A percentile compares a stretch with the other conserved stretches of the same genome.
phyloP scores from a whole-genome alignment of 2,329 filamentous ascomycete species.

The Penicillium sp. region DNA sequence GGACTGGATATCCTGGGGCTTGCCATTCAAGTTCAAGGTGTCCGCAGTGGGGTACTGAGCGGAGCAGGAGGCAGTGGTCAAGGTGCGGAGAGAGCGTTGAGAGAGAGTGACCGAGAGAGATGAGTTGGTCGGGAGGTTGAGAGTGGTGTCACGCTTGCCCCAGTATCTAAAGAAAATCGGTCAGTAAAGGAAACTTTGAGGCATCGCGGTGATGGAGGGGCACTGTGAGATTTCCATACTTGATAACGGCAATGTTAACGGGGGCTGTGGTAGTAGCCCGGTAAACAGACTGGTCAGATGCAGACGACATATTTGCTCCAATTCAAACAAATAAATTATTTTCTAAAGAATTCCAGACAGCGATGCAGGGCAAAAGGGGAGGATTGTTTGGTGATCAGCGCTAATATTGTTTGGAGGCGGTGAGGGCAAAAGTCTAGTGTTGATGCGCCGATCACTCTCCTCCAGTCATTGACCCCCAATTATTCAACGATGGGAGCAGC shows the following conservation, averaged over 20 bases:
- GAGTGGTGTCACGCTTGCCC: slow-evolving; percentile 91
- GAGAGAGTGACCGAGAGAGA: slow-evolving; percentile 96
- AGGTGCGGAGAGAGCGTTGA: slow-evolving; percentile 88
- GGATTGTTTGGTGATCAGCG: slow-evolving; percentile 17
- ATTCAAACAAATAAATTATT: slow-evolving; percentile 1
- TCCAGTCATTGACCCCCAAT: slow-evolving; percentile 15
- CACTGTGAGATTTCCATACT: slow-evolving; percentile 56
- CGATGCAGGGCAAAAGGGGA: slow-evolving; percentile 13
- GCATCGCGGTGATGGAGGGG: slow-evolving; percentile 15
- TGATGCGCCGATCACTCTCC: slow-evolving; percentile 17
- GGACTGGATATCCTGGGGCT: slow-evolving; percentile 74
- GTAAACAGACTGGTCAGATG: slow-evolving; percentile 62
- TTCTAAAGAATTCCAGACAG: not conserved
- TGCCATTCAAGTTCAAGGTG: slow-evolving; percentile 80
- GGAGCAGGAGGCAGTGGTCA: slow-evolving; percentile 93
- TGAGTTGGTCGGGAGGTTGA: slow-evolving; percentile 97
- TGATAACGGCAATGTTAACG: slow-evolving; percentile 98
- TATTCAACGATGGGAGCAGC: slow-evolving; percentile 38
- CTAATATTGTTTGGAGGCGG: slow-evolving; percentile 21
- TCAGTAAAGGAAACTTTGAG: slow-evolving; percentile 12
- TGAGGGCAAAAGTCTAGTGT: slow-evolving; percentile 24
- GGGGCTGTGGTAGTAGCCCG: slow-evolving; percentile 94
- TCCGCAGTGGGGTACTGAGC: slow-evolving; percentile 66
- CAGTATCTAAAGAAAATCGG: slow-evolving; percentile 65
- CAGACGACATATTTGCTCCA: slow-evolving; percentile 32